These are phyloP conservation scores for Chlamydomonas sphaeroides DNA, from an alignment of 139 green algal genomes.

Conservation along the genomic window DNA sequence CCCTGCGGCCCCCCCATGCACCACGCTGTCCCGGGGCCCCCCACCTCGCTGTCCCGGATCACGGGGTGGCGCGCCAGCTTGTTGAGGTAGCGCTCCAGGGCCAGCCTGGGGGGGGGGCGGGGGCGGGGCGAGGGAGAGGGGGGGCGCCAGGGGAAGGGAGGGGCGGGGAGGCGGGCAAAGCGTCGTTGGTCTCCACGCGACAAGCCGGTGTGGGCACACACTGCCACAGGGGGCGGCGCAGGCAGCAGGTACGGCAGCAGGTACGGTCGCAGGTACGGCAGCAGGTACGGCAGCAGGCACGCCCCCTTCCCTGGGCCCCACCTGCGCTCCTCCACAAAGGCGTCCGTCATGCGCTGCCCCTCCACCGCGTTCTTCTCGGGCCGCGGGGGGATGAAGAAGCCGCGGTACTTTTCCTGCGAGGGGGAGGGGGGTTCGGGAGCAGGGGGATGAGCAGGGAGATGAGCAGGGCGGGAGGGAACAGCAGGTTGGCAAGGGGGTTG, in stretches of 20 bases:
- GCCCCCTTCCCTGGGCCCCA: background rate
- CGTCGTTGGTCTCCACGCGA: no score
- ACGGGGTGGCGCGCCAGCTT: constrained; percentile 84
- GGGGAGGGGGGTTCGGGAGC: background rate
- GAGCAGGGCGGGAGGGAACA: background rate
- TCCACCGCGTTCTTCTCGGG: constrained; percentile 88
- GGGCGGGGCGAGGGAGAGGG: background rate
- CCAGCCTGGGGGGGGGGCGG: constrained; percentile 19
- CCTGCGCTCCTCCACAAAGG: constrained; percentile 86
- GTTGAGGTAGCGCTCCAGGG: constrained; percentile 88
- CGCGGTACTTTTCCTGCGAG: constrained; percentile 55
- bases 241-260: no score
- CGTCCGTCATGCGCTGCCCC: constrained; percentile 73
- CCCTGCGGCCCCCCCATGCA: no score
- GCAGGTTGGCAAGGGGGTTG: no score
- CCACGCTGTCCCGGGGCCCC: no score
- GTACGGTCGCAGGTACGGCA: no score
- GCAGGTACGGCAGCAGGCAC: no score
- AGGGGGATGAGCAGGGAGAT: background rate
- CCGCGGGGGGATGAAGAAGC: constrained; percentile 82
- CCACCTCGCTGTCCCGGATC: constrained; percentile 65
- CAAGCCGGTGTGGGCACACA: no score
- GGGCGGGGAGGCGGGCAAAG: no score
- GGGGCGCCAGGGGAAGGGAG: no score
- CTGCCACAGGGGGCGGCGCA: no score